phyloP scores from a whole-genome alignment of 2,329 filamentous ascomycete species.

The Dactylonectria macrodidyma region DNA sequence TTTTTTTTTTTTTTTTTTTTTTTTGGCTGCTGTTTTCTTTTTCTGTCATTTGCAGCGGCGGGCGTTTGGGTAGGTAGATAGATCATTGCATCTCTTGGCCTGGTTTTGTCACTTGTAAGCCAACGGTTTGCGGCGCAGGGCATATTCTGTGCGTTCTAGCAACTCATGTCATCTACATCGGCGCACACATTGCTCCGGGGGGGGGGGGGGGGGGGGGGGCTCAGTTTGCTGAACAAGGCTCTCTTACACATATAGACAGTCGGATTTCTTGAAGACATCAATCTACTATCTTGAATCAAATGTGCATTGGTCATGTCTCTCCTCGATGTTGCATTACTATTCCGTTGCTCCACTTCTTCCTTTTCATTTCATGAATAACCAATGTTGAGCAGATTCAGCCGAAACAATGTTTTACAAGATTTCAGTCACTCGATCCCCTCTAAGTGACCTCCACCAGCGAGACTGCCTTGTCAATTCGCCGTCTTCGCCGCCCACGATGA shows the following conservation, averaged over 20 bases:
- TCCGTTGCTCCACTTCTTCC: no score
- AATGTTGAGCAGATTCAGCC: not conserved
- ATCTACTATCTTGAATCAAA: slow-evolving; percentile 15
- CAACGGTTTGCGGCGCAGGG: slow-evolving; percentile 19
- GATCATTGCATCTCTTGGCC: slow-evolving; percentile 35
- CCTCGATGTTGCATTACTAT: not conserved
- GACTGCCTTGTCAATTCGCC: slow-evolving; percentile 49
- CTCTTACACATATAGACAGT: slow-evolving; percentile 39
- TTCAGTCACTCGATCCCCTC: slow-evolving; percentile 45
- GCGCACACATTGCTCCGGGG: slow-evolving; percentile 20
- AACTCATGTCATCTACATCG: slow-evolving; percentile 26
- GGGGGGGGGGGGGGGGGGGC: slow-evolving; percentile 9
- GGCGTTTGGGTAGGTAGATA: slow-evolving; percentile 47
- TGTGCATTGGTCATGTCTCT: not conserved
- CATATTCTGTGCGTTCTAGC: slow-evolving; percentile 26
- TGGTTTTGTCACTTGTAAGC: slow-evolving; percentile 8
- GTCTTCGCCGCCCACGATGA: slow-evolving; percentile 47
- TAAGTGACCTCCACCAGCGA: slow-evolving; percentile 48
- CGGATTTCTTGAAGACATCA: slow-evolving; percentile 28
- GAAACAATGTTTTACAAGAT: slow-evolving; percentile 27
- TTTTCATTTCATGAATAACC: not conserved
- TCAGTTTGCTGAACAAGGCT: slow-evolving; percentile 22
- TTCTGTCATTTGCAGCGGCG: slow-evolving; percentile 17
- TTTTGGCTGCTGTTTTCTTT: slow-evolving; percentile 23
- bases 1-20: not conserved